Base-by-base conservation (phyloP, 345 rosid species). In the Moricandia moricandioides region DNA sequence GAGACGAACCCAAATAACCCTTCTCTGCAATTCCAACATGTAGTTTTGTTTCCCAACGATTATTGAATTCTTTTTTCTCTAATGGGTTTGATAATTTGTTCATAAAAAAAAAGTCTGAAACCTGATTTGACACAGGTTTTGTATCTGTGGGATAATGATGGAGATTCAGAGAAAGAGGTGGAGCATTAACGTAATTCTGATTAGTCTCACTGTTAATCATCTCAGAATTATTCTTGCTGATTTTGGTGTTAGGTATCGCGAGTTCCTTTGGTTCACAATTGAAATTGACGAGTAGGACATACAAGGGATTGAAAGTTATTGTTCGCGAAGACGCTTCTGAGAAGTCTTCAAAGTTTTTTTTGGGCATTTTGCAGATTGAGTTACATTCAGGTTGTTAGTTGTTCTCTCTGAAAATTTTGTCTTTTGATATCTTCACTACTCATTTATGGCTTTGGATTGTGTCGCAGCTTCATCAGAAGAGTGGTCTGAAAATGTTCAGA, bases 131-230 rank as follows among this genome's bases (percentile, higher is more conserved):
- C 14, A 40, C 88, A 91, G 98, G 97, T 93, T 2, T 31, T 88
- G 56, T 72, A 74, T 51, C 62, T 94, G 71, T 91, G 95, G 96
- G 84, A 86, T 72, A 84, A 45, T 57, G 83, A 76, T 1, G 75
- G 73, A 33, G 88, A 79, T 16, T 73, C 76, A 0, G 87, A 86
- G 64, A 82, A 81, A 75, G 96, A 96, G 0, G 96, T 91, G 0
- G 92, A 92, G 85, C 87, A 84, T 75, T 95, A 33, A 33, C 35
- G 8, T 33, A 33, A 21, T 21, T 21, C 2, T 21, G 24, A 21
- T 21, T 21, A 21, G 24, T 21, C 24, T 21, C 24, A 21, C 24
- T 21, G 24, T 1, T 21, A 21, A 21, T 21, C 24, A 21, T 21
- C 24, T 21, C 24, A 21, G 1, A 1, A 21, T 21, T 21, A 21